Evolutionary conservation across 179 eudicot genomes (phyloP).

Genomic region (Actinidia chinensis): DNA sequence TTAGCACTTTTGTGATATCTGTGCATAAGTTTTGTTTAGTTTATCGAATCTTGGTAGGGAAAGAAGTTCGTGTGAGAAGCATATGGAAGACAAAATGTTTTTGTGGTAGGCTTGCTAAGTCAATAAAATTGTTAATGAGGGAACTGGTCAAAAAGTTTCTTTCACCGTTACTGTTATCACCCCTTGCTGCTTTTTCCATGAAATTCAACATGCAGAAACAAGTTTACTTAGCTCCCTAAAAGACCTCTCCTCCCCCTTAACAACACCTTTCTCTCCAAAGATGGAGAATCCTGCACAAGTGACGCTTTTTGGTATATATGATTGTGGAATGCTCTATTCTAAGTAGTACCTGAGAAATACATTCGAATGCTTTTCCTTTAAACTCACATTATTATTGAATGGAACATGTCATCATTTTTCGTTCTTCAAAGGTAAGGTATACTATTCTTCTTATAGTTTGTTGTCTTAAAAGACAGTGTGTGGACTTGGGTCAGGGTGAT

Average conservation of each 20-base stretch:
- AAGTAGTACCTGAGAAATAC: background rate
- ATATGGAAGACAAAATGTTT: background rate
- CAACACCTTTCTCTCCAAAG: background rate
- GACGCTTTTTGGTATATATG: background rate
- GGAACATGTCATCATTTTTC: background rate
- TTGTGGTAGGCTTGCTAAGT: background rate
- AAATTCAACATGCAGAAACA: background rate
- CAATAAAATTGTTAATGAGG: background rate
- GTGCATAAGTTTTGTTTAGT: too few species aligned
- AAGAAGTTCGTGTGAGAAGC: background rate
- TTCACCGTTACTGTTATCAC: background rate
- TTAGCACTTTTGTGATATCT: too few species aligned
- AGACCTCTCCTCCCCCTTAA: background rate
- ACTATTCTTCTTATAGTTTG: conserved; percentile 6
- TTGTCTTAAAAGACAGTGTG: background rate
- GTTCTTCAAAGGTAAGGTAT: conserved; percentile 1
- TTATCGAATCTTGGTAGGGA: background rate
- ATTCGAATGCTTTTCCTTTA: background rate
- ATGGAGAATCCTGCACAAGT: background rate
- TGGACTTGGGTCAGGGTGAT: background rate
- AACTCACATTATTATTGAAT: background rate
- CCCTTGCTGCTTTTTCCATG: background rate
- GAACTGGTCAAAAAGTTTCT: background rate
- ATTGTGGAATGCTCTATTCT: background rate
- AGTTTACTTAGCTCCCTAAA: background rate